Evolutionary conservation across 2,329 filamentous ascomycete species (phyloP), one percentile per base, ranked within the genome.

Genomic region (Colletotrichum eleusines): DNA sequence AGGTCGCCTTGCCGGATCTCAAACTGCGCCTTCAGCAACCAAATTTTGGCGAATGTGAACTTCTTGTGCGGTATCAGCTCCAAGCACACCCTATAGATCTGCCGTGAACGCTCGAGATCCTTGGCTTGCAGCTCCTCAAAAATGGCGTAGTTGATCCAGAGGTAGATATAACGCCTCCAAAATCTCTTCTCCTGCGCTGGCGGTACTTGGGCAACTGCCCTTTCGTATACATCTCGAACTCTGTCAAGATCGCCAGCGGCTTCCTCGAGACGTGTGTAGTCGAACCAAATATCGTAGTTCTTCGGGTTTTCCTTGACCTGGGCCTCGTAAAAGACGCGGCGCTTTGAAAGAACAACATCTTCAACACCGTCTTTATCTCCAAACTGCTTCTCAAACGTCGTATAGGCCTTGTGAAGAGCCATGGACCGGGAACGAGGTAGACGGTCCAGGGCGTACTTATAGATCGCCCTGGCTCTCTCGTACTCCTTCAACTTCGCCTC

Each of bases 281-380:
- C 96, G 75, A 99, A 95, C 96, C 96, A 99, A 16, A 91, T 89
- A 78, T 99, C 96, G 84, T 99, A 99, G 81, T 98, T 98, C 77
- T 97, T 96, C 2, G 95, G 90, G 77, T 97, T 98, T 78, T 97
- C 93, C 77, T 94, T 95, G 74, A 98, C 89, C 77, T 96, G 92
- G 75, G 97, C 94, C 81, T 99, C 96, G 81, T 99, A 99, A 73
- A 96, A 90, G 23, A 97, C 92, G 76, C 96, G 88, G 75, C 96
- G 89, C 80, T 99, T 99, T 20, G 94, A 94, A n/a, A 98, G 80
- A 38, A 99, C 94, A 11, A 98, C 95, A 79, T 98, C 94, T 77
- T 98, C 95, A 2, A 99, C 94, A 5, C 96, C 96, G 76, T 97
- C 94, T 66, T 89, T 88, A 80, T 98, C 95, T 73, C 96, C 96